Base-by-base conservation (phyloP, 345 rosid species). In the Nephelium lappaceum region DNA sequence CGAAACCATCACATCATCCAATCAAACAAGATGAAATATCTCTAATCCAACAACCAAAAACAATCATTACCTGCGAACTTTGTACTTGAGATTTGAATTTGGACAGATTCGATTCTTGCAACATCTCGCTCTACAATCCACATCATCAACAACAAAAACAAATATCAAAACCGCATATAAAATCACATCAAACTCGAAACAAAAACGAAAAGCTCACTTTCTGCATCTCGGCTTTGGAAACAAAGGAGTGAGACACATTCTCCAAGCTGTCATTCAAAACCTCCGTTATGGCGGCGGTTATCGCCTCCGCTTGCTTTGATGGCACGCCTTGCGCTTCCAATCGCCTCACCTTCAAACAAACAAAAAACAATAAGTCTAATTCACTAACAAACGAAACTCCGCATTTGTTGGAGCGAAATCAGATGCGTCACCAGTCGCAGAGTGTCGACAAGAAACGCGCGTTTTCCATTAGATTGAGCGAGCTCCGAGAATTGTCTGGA, bases 391-490 rank as follows among this genome's bases (percentile, higher is more conserved):
- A 7, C 19, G 27, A 21, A 60, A 23, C 23, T 60, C 64, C 64
- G 21, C 64, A 8, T 19, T 60, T 60, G 5, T 60, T 21, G 64
- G 64, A 60, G 27, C 25, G 23, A 60, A 23, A 60, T 9, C 64
- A 8, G 16, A 11, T 18, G 27, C 8, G 69, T 78, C 88, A 93
- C 98, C 90, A 97, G 84, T 77, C 93, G 97, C 86, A 94, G 83
- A n/a, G 99, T 97, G 73, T 94, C 96, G 18, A 97, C 98, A 64
- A 93, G 98, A 77, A 92, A 97, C 0, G 96, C 98, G 24, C 96
- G 95, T 21, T 89, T 97, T 12, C 88, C 93, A 25, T 85, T 89
- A 53, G 89, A 71, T 71, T 88, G 89, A 7, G 72, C 90, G 67
- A 92, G 94, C 80, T 94, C 89, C 8, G 95, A 94, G 42, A 90